Evolutionary conservation across 1,284 basidiomycete species (phyloP).

Genomic region (Rugosomyces carneus): DNA sequence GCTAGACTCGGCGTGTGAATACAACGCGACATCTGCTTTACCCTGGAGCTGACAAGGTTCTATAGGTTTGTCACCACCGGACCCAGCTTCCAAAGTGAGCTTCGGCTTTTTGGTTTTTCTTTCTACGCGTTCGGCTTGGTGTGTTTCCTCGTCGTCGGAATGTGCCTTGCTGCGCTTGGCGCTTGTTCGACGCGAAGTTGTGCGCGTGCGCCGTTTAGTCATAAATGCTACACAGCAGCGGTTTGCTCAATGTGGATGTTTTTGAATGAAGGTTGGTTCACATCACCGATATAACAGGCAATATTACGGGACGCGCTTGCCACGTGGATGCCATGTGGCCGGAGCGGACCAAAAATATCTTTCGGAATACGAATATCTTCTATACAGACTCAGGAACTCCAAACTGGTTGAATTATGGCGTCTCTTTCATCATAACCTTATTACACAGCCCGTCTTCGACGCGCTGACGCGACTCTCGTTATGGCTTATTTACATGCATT

Average conservation of each 20-base stretch:
- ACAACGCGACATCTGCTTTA: not conserved
- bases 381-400: no score
- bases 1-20: constrained; percentile 26
- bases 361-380: no score
- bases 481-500: no score
- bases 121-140: constrained; percentile 6
- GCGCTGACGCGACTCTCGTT: no score
- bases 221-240: not conserved
- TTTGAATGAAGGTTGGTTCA: no score
- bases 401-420: no score
- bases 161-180: not conserved
- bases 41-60: not conserved
- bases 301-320: no score
- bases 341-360: no score
- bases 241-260: not conserved
- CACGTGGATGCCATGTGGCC: no score
- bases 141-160: constrained; percentile 6
- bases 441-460: no score
- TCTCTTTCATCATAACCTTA: no score
- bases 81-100: not conserved
- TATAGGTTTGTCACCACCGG: not conserved
- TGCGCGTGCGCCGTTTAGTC: constrained; percentile 7
- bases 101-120: constrained; percentile 5
- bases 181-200: not conserved
- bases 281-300: no score